A percentile compares a stretch with the other conserved stretches of the same genome.
Conservation (phyloP, 495 filamentous ascomycete species). For the Bryoglossum gracile region DNA sequence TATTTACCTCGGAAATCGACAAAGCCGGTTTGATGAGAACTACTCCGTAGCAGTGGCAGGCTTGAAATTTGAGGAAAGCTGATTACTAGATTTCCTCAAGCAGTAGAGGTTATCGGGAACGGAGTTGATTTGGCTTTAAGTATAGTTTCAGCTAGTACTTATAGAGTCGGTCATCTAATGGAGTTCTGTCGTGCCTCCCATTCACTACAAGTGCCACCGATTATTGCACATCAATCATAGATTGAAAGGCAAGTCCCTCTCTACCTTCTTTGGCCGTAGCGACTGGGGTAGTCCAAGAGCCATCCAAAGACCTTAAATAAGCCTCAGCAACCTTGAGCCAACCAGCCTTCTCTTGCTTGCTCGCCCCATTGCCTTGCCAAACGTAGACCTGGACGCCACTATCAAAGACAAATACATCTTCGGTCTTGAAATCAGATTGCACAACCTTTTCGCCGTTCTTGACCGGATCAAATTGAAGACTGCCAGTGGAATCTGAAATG, state of each 20-base stretch:
- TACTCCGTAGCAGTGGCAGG: too few species aligned
- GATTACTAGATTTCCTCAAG: too few species aligned
- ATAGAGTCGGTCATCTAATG: too few species aligned
- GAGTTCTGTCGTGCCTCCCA: too few species aligned
- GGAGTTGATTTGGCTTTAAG: too few species aligned
- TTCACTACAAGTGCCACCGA: too few species aligned
- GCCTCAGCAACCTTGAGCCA: conserved; percentile 51
- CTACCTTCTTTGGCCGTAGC: conserved; percentile 46
- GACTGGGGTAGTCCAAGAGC: conserved; percentile 41
- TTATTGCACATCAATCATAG: conserved; percentile 1
- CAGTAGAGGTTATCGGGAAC: too few species aligned
- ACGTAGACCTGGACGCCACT: conserved; percentile 47
- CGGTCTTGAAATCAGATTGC: conserved; percentile 40
- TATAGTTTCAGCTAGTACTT: too few species aligned
- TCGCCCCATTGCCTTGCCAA: conserved; percentile 50
- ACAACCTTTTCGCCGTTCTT: conserved; percentile 39
- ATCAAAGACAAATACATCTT: conserved; percentile 54
- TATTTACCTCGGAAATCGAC: too few species aligned
- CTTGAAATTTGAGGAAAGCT: too few species aligned
- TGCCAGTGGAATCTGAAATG: conserved; percentile 47
- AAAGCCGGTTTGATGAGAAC: too few species aligned
- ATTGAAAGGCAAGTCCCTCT: conserved; percentile 44
- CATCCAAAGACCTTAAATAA: conserved; percentile 41
- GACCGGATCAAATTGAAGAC: conserved; percentile 44
- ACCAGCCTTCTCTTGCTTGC: conserved; percentile 43